Base-by-base conservation (phyloP, 2,329 filamentous ascomycete genomes). In the Paecilomyces formosus region DNA sequence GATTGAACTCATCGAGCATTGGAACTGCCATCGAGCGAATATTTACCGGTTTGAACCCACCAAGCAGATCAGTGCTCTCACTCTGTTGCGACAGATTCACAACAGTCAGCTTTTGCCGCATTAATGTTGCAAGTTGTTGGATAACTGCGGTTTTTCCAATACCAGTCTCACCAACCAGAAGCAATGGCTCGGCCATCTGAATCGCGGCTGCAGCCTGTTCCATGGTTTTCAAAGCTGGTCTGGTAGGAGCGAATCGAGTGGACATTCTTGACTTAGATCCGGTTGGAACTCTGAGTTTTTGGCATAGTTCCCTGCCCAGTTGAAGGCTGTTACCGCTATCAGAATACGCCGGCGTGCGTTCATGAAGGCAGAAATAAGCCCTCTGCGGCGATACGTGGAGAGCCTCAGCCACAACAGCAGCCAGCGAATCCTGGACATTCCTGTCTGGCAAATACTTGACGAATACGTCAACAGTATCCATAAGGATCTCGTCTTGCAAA, bases 61-160 rank as follows among this genome's bases (percentile, higher is more conserved):
- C 95, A 0, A 99, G 80, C 12, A 99, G 78, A 76, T 99, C 94
- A n/a, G 92, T 90, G 49, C 89, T 92, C 74, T 99, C 95, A 68
- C 92, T 97, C 72, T 99, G 95, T 71, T 99, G 95, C 0, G 94
- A 99, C 70, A 99, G 74, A 70, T 99, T 99, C 69, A 99, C 92
- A 2, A 92, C 90, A 0, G 92, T 89, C 12, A 99, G 82, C 66
- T 90, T 95, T 69, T 92, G 89, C 1, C 92, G 90, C 28, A 97
- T 81, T 3, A 88, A 83, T 59, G 89, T 87, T 0, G 94, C 92
- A 58, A 99, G 80, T 70, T 97, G 92, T 72, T 99, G 94, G 13
- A 99, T 88, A 26, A 94, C 89, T 0, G 94, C 96, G 0, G 94
- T 99, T 76, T 99, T 99, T 67, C 94, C 94, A 55, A 96, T 97